Evolutionary conservation across 441 rosid species (phyloP).

Genomic region (Populus hybrid): DNA sequence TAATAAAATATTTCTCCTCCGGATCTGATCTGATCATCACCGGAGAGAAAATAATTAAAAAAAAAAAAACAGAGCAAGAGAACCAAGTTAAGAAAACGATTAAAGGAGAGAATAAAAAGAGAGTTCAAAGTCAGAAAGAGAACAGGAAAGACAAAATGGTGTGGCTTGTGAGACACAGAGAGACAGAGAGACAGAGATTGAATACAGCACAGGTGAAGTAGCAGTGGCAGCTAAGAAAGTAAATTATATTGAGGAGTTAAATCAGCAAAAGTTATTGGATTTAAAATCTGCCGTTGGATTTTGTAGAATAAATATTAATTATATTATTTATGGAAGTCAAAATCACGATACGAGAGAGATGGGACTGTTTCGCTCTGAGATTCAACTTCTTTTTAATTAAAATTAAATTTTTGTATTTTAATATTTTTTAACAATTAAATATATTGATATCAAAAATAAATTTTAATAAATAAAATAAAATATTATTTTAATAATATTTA

Average conservation of each 20-base stretch:
- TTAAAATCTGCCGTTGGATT: background rate
- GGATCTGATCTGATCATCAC: slow-evolving; percentile 39
- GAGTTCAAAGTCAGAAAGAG: slow-evolving; percentile 13
- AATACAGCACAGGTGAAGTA: background rate
- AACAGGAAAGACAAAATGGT: slow-evolving; percentile 10
- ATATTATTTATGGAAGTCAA: background rate
- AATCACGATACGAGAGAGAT: background rate
- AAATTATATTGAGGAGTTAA: background rate
- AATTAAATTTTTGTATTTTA: no score
- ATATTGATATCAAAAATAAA: no score
- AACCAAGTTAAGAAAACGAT: slow-evolving; percentile 55
- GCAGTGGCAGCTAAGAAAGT: background rate
- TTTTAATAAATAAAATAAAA: no score
- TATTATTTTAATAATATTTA: no score
- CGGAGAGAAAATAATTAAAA: slow-evolving; percentile 18
- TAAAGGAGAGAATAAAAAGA: slow-evolving; percentile 25
- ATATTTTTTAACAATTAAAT: no score
- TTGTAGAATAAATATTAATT: background rate
- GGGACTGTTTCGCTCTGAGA: no score
- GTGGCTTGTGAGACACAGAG: background rate
- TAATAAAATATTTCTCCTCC: background rate
- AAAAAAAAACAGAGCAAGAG: slow-evolving; percentile 14
- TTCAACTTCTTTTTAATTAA: no score
- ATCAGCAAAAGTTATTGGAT: background rate
- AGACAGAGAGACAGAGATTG: slow-evolving; percentile 15